A percentile compares a stretch with the other conserved stretches of the same genome.
phyloP scores from a whole-genome alignment of 2,329 filamentous ascomycete genomes.

The Ceratocystis destructans region DNA sequence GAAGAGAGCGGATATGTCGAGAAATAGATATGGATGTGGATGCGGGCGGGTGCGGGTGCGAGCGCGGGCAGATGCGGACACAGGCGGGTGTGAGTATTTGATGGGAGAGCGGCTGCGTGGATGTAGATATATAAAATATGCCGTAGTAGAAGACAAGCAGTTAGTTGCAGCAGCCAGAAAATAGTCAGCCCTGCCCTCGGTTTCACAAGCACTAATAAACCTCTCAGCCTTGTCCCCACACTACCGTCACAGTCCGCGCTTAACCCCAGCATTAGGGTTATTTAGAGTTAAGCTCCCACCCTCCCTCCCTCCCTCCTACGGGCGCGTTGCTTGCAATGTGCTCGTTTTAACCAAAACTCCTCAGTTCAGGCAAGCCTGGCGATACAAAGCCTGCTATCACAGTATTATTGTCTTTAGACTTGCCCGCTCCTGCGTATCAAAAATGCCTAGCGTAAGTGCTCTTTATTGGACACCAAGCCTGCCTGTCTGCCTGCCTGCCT shows the following conservation, averaged over 20 bases:
- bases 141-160: no score
- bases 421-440: not conserved
- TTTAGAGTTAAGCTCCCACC: not conserved
- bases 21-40: not conserved
- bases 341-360: no score
- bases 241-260: not conserved
- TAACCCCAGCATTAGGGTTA: not conserved
- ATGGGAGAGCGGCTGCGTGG: no score
- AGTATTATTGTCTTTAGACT: no score
- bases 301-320: not conserved
- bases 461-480: not conserved
- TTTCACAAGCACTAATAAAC: no score
- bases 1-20: not conserved
- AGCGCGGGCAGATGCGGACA: no score
- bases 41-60: not conserved
- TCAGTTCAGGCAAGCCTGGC: no score
- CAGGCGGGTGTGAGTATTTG: no score
- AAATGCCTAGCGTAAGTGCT: conserved; percentile 13
- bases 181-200: no score
- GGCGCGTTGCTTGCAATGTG: not conserved
- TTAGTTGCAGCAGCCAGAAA: no score
- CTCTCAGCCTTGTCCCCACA: not conserved
- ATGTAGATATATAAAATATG: no score
- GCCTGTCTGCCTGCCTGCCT: not conserved
- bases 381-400: no score